Conservation (phyloP, 1,284 basidiomycete species). For the Schizopora paradoxa region DNA sequence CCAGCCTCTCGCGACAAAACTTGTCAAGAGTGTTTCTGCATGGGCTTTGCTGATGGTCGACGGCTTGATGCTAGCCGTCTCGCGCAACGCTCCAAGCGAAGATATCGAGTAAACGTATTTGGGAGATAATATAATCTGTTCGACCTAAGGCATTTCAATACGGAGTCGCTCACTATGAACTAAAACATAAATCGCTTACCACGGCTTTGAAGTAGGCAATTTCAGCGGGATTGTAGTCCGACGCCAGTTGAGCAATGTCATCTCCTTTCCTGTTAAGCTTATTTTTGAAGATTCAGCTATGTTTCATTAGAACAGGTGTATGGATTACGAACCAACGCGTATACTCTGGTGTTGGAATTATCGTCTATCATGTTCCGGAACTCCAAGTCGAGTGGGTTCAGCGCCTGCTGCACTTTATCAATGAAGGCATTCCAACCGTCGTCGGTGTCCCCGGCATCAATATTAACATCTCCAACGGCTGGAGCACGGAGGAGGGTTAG, state of each 20-base stretch:
- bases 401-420: slow-evolving; percentile 47
- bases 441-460: slow-evolving; percentile 38
- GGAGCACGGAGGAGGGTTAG: slow-evolving; percentile 12
- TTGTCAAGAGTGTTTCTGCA: slow-evolving; percentile 66
- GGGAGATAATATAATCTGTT: slow-evolving; percentile 81
- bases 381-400: slow-evolving; percentile 68
- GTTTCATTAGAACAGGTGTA: background rate
- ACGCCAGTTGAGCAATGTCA: slow-evolving; percentile 75
- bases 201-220: slow-evolving; percentile 79
- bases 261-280: slow-evolving; percentile 79
- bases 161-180: background rate
- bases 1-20: slow-evolving; percentile 82
- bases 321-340: slow-evolving; percentile 48
- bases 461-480: slow-evolving; percentile 50
- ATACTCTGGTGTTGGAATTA: slow-evolving; percentile 54
- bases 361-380: slow-evolving; percentile 63
- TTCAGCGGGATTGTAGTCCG: slow-evolving; percentile 71
- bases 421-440: slow-evolving; percentile 59
- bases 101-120: slow-evolving; percentile 70
- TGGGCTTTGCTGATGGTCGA: slow-evolving; percentile 70
- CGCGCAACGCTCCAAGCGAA: slow-evolving; percentile 69
- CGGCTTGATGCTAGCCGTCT: slow-evolving; percentile 51
- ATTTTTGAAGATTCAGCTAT: slow-evolving; percentile 9
- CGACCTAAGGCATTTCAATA: slow-evolving; percentile 49
- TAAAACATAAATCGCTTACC: slow-evolving; percentile 38